Base-by-base conservation (phyloP, 352 stramenopile genomes). In the Globisporangium perplexum region DNA sequence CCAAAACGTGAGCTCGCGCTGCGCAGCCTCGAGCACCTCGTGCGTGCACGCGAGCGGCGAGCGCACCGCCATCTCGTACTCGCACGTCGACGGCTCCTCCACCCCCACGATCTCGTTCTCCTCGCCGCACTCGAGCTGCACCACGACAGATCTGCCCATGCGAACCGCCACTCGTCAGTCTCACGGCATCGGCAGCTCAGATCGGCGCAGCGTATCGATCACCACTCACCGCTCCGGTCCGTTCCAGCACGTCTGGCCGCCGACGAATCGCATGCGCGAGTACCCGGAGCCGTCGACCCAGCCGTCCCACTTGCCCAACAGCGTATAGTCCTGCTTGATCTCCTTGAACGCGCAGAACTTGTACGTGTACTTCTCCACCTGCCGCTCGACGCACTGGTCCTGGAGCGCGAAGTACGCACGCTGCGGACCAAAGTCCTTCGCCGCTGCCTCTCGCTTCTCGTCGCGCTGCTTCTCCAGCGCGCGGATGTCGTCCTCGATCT, bases 41-140 rank as follows among this genome's bases (percentile, higher is more conserved):
- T 62, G 15, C n/a, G 77, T 84, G 50, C 83, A 93, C 4, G 73
- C 75, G 7, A 82, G 59, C 26, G 75, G 75, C 46, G 83, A 82
- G 28, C 59, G 76, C 64, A 96, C 77, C 26, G 60, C 55, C 66
- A 98, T 93, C 22, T 94, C 79, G 64, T 98, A 98, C 28, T 87
- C 63, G 62, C 93, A 98, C 3, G 89, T 98, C 47, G 91, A 88
- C 20, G 92, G 91, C 66, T 98, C 93, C 41, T 97, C 85, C 0
- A 96, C 88, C n/a, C 72, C 82, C 11, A 96, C 17, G 48, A 98
- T 77, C 47, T 89, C 85, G 24, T 90, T 83, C 12, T 85, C 72
- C 0, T 69, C 50, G 3, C 87, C 89, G 60, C 93, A 98, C 31
- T 79, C 80, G 20, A 98, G 63, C 22, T 70, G 55, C 18, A 96